Percentiles rank a stretch among this genome's conserved stretches.
Evolutionary conservation across 1,139 yeast genomes (phyloP).

Genomic region (Sugiyamaella pinicola): DNA sequence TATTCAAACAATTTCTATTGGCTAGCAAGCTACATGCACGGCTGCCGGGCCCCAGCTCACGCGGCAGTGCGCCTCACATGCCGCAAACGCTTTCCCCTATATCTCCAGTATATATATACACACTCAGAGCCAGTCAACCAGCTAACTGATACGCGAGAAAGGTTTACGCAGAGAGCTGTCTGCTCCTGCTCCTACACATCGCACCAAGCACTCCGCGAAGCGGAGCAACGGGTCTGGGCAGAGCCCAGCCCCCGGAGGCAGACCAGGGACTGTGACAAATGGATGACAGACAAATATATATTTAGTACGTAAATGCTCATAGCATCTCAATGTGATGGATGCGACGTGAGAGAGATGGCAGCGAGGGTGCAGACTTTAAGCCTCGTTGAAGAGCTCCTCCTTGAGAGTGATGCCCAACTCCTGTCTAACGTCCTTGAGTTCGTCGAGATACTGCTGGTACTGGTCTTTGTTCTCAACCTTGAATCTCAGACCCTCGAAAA

Average conservation of each 20-base stretch:
- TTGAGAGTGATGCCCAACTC: slow-evolving; percentile 89
- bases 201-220: too few species aligned
- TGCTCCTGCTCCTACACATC: too few species aligned
- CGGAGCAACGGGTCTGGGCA: too few species aligned
- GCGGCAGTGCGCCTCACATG: not conserved
- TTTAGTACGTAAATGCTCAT: slow-evolving; percentile 14
- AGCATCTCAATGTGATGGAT: not conserved
- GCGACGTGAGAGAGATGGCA: not conserved
- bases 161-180: too few species aligned
- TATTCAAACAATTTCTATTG: slow-evolving; percentile 6
- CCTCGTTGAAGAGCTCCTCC: slow-evolving; percentile 73
- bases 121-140: not conserved
- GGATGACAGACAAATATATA: slow-evolving; percentile 3
- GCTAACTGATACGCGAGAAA: too few species aligned
- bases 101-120: not conserved
- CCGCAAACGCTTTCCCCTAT: not conserved
- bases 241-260: too few species aligned
- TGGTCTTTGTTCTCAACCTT: slow-evolving; percentile 94
- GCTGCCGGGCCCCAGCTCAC: not conserved
- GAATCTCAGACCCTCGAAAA: slow-evolving; percentile 89
- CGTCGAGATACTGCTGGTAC: slow-evolving; percentile 94
- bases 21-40: not conserved
- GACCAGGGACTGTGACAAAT: too few species aligned
- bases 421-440: slow-evolving; percentile 85
- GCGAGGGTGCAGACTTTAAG: slow-evolving; percentile 8